These are phyloP conservation scores for Colletotrichum higginsianum DNA, from an alignment of 2,329 filamentous ascomycete species.

Conservation along the genomic window DNA sequence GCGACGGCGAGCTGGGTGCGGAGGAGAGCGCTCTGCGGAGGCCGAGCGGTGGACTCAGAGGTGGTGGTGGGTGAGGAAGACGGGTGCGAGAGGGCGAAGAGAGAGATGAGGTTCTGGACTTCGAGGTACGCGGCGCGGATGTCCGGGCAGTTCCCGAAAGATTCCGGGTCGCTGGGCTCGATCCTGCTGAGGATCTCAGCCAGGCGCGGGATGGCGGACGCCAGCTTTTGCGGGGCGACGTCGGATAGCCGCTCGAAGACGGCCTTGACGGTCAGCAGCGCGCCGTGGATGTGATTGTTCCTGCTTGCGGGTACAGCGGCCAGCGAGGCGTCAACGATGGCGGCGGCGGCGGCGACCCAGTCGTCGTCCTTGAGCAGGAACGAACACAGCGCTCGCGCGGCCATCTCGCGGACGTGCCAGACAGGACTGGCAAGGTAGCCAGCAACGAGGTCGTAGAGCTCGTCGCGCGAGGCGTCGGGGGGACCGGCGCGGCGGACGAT, in stretches of 20 bases:
- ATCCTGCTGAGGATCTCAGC: slow-evolving; percentile 47
- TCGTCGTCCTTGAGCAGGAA: slow-evolving; percentile 68
- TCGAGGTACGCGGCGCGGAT: slow-evolving; percentile 63
- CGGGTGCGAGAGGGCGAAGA: slow-evolving; percentile 44
- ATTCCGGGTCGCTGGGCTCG: slow-evolving; percentile 5
- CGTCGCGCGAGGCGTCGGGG: slow-evolving; percentile 68
- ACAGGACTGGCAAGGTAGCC: slow-evolving; percentile 77
- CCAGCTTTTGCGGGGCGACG: slow-evolving; percentile 54
- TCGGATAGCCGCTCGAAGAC: slow-evolving; percentile 68
- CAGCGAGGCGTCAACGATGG: slow-evolving; percentile 53
- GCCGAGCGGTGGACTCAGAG: slow-evolving; percentile 2
- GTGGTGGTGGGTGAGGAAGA: neutral
- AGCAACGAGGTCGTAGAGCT: slow-evolving; percentile 71
- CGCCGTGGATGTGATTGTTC: slow-evolving; percentile 72
- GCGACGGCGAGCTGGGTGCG: slow-evolving; percentile 56
- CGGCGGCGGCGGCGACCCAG: slow-evolving; percentile 61
- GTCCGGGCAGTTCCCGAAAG: slow-evolving; percentile 53
- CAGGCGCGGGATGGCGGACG: slow-evolving; percentile 46
- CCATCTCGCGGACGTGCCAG: slow-evolving; percentile 88
- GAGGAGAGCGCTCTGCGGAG: slow-evolving; percentile 53
- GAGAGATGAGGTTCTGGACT: slow-evolving; percentile 59
- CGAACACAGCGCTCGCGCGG: slow-evolving; percentile 79
- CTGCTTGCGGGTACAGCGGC: slow-evolving; percentile 47
- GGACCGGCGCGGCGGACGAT: slow-evolving; percentile 81
- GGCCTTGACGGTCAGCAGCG: slow-evolving; percentile 69